Percentiles rank a stretch among this genome's conserved stretches.
phyloP scores from a whole-genome alignment of 495 filamentous ascomycete genomes.

The Tuber borchii region DNA sequence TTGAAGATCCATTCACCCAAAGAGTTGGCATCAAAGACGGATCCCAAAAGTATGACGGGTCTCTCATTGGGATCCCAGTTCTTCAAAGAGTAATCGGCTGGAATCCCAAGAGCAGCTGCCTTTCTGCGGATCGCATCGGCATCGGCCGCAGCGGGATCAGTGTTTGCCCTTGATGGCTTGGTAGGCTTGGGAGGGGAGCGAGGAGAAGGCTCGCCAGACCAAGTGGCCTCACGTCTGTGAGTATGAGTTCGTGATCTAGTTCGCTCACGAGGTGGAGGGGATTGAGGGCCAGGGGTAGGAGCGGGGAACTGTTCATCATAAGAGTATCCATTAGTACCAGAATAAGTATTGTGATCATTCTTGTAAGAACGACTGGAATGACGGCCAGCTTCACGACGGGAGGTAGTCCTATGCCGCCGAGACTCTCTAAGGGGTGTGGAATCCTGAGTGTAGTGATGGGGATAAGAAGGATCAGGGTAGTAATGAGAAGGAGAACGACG shows the following conservation, averaged over 20 bases:
- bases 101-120: slow-evolving; percentile 84
- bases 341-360: slow-evolving; percentile 1
- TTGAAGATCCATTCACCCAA: slow-evolving; percentile 99
- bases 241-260: slow-evolving; percentile 35
- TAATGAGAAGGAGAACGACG: slow-evolving; percentile 12
- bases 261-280: slow-evolving; percentile 30
- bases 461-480: slow-evolving; percentile 16
- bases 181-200: slow-evolving; percentile 48
- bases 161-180: slow-evolving; percentile 42
- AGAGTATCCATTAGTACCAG: slow-evolving; percentile 32
- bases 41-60: slow-evolving; percentile 86
- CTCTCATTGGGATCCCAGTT: slow-evolving; percentile 94
- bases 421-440: not conserved
- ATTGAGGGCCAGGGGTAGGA: slow-evolving; percentile 38
- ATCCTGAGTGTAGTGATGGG: slow-evolving; percentile 5
- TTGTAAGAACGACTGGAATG: not conserved
- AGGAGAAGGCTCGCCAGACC: slow-evolving; percentile 45
- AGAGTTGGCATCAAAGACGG: slow-evolving; percentile 95
- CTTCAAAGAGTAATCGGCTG: slow-evolving; percentile 87
- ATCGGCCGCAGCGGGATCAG: slow-evolving; percentile 21
- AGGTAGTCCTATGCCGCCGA: not conserved
- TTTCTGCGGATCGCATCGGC: slow-evolving; percentile 46
- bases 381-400: not conserved
- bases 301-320: slow-evolving; percentile 29
- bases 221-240: slow-evolving; percentile 37